phyloP scores from a whole-genome alignment of 2,329 filamentous ascomycete genomes.

The Colletotrichum sojae region DNA sequence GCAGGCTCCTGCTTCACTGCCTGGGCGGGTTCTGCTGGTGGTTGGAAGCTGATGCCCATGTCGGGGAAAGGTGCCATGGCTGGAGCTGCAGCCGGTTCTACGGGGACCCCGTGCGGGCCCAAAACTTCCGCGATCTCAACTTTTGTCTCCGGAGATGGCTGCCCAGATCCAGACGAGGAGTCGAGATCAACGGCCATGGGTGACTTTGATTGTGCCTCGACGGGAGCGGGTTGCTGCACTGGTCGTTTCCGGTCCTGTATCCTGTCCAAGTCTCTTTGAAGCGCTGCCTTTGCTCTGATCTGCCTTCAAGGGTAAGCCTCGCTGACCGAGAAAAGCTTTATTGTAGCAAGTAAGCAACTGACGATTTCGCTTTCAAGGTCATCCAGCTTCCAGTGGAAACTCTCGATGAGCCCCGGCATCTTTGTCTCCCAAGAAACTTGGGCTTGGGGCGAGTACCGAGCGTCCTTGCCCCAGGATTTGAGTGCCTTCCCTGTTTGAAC shows the following conservation, averaged over 20 bases:
- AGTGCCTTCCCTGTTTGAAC: slow-evolving; percentile 72
- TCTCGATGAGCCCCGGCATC: slow-evolving; percentile 61
- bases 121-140: slow-evolving; percentile 13
- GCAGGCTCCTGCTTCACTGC: slow-evolving; percentile 34
- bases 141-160: slow-evolving; percentile 26
- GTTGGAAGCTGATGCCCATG: slow-evolving; percentile 64
- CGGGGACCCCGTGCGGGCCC: slow-evolving; percentile 35
- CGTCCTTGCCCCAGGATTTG: slow-evolving; percentile 62
- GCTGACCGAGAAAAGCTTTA: too few relatives aligned
- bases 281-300: slow-evolving; percentile 68
- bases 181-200: slow-evolving; percentile 55
- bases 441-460: slow-evolving; percentile 49
- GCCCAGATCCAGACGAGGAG: slow-evolving; percentile 45
- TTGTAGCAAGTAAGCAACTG: slow-evolving; percentile 43
- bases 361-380: slow-evolving; percentile 72
- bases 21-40: slow-evolving; percentile 43
- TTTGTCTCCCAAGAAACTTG: slow-evolving; percentile 55
- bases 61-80: slow-evolving; percentile 69
- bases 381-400: slow-evolving; percentile 68
- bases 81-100: slow-evolving; percentile 47
- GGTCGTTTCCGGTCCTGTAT: slow-evolving; percentile 46
- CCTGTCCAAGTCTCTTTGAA: slow-evolving; percentile 67
- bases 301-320: slow-evolving; percentile 43
- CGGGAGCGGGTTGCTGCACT: slow-evolving; percentile 44
- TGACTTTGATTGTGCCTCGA: slow-evolving; percentile 53